A percentile compares a stretch with the other conserved stretches of the same genome.
phyloP scores from a whole-genome alignment of 2,329 filamentous ascomycete species.

The Leptographium procerum region DNA sequence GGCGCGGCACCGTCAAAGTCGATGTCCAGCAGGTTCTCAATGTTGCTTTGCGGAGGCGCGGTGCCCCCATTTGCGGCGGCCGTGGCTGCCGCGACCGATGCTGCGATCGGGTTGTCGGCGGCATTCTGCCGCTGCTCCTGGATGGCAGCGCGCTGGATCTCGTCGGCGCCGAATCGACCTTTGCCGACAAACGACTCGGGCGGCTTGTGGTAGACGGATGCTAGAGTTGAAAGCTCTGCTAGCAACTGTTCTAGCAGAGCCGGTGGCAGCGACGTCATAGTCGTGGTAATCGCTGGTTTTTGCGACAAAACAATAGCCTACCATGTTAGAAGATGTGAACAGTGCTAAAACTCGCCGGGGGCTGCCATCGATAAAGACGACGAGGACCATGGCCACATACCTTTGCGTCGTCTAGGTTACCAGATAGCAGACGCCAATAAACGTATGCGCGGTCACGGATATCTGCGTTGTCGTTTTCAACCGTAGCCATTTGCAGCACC shows the following conservation, averaged over 20 bases:
- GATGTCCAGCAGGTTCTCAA: conserved; percentile 82
- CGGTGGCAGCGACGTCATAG: conserved; percentile 79
- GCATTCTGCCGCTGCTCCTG: conserved; percentile 91
- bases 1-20: conserved; percentile 70
- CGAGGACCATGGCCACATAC: conserved; percentile 27
- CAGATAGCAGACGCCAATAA: conserved; percentile 93
- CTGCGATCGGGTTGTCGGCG: conserved; percentile 87
- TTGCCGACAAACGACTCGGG: conserved; percentile 97
- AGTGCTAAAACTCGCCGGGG: too few relatives aligned
- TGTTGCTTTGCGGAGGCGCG: conserved; percentile 53
- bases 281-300: conserved; percentile 88
- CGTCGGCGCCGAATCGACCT: conserved; percentile 85
- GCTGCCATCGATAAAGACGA: too few relatives aligned
- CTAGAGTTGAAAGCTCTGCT: conserved; percentile 80
- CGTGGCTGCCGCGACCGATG: conserved; percentile 60
- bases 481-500: conserved; percentile 83
- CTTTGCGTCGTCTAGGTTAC: conserved; percentile 83
- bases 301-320: conserved; percentile 82
- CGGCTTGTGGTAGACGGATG: conserved; percentile 97
- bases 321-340: neutral
- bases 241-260: conserved; percentile 83
- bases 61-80: conserved; percentile 26
- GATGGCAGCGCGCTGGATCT: conserved; percentile 88
- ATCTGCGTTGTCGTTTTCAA: conserved; percentile 94
- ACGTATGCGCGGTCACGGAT: conserved; percentile 95